These are phyloP conservation scores for Russula dissimulans DNA, from an alignment of 768 basidiomycete species.

Conservation along the genomic window DNA sequence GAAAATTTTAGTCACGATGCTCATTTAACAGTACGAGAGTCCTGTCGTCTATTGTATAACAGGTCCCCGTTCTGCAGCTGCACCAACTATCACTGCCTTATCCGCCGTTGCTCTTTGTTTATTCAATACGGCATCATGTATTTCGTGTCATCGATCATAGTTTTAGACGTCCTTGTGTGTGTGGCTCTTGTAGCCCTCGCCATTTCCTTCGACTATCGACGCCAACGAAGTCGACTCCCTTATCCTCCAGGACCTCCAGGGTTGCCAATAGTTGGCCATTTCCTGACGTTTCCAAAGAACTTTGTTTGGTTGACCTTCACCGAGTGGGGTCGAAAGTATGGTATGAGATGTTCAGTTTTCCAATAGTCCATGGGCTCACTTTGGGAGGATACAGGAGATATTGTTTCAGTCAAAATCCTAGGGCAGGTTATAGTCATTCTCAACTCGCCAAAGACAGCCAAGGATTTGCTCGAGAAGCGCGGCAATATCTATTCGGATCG, in stretches of 20 bases:
- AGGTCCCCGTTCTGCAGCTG: not conserved
- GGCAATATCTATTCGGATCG: slow-evolving; percentile 40
- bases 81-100: not conserved
- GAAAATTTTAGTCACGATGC: not conserved
- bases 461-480: slow-evolving; percentile 40
- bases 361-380: not conserved
- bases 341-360: not conserved
- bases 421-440: slow-evolving; percentile 38
- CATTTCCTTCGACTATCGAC: not conserved
- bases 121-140: not conserved
- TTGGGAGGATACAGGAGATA: slow-evolving; percentile 15
- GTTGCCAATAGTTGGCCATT: not conserved
- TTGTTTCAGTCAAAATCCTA: slow-evolving; percentile 39
- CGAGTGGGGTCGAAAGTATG: slow-evolving; percentile 4
- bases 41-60: not conserved
- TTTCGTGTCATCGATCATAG: not conserved
- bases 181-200: not conserved
- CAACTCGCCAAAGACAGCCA: slow-evolving; percentile 34
- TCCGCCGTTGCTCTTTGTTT: not conserved
- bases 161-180: not conserved
- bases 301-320: slow-evolving; percentile 6
- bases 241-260: slow-evolving; percentile 6
- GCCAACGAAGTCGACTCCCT: not conserved
- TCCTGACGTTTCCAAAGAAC: slow-evolving; percentile 4
- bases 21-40: not conserved